Evolutionary conservation across 2,329 filamentous ascomycete genomes (phyloP).

Genomic region (Epichloe glyceriae): DNA sequence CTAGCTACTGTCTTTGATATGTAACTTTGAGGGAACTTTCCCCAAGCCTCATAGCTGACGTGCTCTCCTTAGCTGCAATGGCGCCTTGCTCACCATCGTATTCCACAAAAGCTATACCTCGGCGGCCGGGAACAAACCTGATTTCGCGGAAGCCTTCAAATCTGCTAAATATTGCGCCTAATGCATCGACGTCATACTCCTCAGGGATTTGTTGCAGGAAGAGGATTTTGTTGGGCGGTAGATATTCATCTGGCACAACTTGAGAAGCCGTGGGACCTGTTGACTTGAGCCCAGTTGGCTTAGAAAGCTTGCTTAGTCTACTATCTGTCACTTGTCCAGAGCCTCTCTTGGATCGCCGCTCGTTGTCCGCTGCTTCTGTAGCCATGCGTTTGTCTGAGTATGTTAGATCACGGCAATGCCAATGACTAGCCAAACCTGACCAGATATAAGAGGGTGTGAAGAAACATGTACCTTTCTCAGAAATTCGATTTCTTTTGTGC

Average conservation of each 20-base stretch:
- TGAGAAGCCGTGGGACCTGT: constrained; percentile 53
- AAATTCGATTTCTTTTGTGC: constrained; percentile 72
- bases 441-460: not conserved
- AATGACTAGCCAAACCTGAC: not conserved
- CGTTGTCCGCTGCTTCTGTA: constrained; percentile 62
- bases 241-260: constrained; percentile 91
- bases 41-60: constrained; percentile 67
- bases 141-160: constrained; percentile 95
- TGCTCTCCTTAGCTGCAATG: constrained; percentile 88
- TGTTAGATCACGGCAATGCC: not conserved
- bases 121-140: constrained; percentile 71
- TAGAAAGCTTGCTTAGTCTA: constrained; percentile 55
- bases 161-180: constrained; percentile 69
- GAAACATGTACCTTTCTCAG: constrained; percentile 66
- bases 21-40: constrained; percentile 83
- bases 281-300: constrained; percentile 55
- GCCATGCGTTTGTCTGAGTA: constrained; percentile 61
- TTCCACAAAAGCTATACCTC: constrained; percentile 89
- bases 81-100: constrained; percentile 85
- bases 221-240: constrained; percentile 92
- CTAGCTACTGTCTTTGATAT: constrained; percentile 73
- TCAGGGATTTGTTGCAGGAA: constrained; percentile 89
- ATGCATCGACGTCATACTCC: constrained; percentile 66
- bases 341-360: constrained; percentile 59
- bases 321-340: constrained; percentile 32